Conservation (phyloP, 257 asterid genomes). For the Jacaranda mimosifolia region DNA sequence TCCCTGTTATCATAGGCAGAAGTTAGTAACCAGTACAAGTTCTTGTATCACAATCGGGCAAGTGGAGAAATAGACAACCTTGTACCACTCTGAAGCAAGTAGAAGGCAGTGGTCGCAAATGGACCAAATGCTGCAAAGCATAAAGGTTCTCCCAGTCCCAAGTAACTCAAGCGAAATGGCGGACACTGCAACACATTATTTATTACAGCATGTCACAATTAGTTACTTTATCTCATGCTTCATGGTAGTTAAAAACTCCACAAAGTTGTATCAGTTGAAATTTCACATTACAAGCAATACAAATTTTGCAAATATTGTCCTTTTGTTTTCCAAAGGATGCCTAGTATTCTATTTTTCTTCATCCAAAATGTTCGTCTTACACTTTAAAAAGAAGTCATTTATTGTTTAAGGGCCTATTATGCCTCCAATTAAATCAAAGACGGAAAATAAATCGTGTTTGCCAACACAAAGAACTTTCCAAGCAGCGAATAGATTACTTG, state of each 20-base stretch:
- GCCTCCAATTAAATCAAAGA: too few species aligned
- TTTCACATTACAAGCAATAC: too few species aligned
- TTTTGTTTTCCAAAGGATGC: too few species aligned
- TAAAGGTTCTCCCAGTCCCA: constrained; percentile 90
- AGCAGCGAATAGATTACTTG: neutral
- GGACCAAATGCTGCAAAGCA: constrained; percentile 98
- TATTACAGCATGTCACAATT: neutral
- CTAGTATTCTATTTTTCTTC: too few species aligned
- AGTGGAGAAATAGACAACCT: constrained; percentile 48
- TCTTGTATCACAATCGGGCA: constrained; percentile 22
- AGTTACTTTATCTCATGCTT: too few species aligned
- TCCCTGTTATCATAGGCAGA: constrained; percentile 48
- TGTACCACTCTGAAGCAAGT: constrained; percentile 76
- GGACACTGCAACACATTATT: constrained; percentile 69
- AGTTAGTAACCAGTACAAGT: constrained; percentile 21
- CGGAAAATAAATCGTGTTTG: too few species aligned
- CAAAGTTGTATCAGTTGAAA: too few species aligned
- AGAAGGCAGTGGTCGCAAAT: constrained; percentile 87
- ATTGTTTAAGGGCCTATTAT: too few species aligned
- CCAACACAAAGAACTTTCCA: neutral
- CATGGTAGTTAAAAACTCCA: too few species aligned
- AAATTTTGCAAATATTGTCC: too few species aligned
- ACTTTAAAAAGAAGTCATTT: too few species aligned
- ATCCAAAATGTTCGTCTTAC: too few species aligned
- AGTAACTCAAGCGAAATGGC: constrained; percentile 87